Base-by-base conservation (phyloP, 495 filamentous ascomycete species). In the Neurospora sp. region DNA sequence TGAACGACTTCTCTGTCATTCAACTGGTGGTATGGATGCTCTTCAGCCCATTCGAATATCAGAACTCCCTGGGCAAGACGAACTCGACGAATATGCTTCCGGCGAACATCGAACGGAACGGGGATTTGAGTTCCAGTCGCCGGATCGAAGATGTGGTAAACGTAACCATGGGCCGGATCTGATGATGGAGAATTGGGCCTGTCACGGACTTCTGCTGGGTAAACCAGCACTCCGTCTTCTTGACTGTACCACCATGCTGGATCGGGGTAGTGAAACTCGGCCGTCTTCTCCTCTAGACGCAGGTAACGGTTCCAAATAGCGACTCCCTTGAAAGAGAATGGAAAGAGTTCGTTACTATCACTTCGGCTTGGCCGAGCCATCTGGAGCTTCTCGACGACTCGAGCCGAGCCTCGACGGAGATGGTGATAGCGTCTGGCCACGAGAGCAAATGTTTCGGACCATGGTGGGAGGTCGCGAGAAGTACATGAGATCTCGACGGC, bases 31-130 rank as follows among this genome's bases (percentile, higher is more conserved):
- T 86, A 90, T 3, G 87, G 81, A 22, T 84, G 81, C 1, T 78
- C 78, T 75, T 92, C 88, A 69, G 88, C 89, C 90, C 90, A 92
- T 75, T 92, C 90, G 35, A 92, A 77, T 12, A 91, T 76, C 3
- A 92, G 79, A 20, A 91, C 79, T 3, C 83, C 82, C 40, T 86
- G 82, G 40, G 87, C 84, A 37, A 92, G 78, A 1, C 90, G 84
- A 6, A 90, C 76, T 53, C 90, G 85, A 9, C 90, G 84, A 7
- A 92, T 79, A 31, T 88, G 84, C 73, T 85, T 91, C 5, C 82
- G 84, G 14, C 78, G 75, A 6, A 83, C 79, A 53, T 87, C 82
- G 69, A 92, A 90, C 1, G 89, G 88, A 6, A 91, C 84, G 37
- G 81, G 77, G 16, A 83, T 78, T 27, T 81, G 77, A 8, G 77